Conservation (phyloP, 805 yeast genomes). For the Yarrowia hollandica region DNA sequence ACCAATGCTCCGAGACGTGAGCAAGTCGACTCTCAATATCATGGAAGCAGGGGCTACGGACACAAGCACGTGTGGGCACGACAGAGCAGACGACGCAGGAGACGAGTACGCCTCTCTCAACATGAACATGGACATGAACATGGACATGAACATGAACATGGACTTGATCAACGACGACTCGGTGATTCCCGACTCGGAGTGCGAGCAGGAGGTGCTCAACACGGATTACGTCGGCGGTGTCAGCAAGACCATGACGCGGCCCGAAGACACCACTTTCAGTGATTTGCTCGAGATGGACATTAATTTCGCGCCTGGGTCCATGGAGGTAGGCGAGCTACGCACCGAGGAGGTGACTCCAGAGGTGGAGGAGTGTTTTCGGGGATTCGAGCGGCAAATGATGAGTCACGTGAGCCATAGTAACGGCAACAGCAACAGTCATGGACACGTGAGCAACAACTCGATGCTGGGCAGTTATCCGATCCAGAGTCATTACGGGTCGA, state of each 20-base stretch:
- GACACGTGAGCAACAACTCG: background rate
- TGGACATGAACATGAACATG: no score
- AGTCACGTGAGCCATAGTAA: background rate
- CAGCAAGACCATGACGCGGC: background rate
- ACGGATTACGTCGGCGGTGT: constrained; percentile 48
- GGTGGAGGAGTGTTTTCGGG: constrained; percentile 19
- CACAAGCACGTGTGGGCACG: background rate
- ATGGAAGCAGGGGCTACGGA: constrained; percentile 7
- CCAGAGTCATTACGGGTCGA: background rate
- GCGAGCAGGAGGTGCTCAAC: constrained; percentile 87
- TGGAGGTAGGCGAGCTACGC: constrained; percentile 16
- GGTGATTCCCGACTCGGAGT: constrained; percentile 79
- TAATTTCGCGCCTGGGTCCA: constrained; percentile 2
- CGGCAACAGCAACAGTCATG: background rate
- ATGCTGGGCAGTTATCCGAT: background rate
- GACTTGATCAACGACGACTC: constrained; percentile 57
- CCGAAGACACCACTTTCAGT: background rate
- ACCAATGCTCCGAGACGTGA: constrained; percentile 24
- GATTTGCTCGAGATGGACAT: constrained; percentile 16
- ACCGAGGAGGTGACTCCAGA: constrained; percentile 21
- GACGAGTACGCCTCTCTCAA: no score
- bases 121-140: no score
- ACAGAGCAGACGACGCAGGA: no score
- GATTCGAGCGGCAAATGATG: constrained; percentile 13
- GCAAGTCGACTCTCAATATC: constrained; percentile 24